Percentiles rank a stretch among this genome's conserved stretches.
Evolutionary conservation across 345 rosid species (phyloP).

Genomic region (Brassica carinata): DNA sequence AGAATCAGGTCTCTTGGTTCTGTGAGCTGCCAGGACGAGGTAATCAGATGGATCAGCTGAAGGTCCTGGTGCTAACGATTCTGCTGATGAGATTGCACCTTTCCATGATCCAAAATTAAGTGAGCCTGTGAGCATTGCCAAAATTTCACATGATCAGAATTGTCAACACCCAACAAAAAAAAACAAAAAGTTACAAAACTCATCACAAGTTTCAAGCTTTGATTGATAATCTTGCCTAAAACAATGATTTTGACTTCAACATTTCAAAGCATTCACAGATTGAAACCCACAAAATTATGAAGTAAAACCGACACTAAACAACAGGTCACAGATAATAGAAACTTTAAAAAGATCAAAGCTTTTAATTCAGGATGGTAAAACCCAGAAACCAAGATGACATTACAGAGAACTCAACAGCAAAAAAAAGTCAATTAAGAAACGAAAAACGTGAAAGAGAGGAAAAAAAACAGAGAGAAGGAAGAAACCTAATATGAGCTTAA

Average conservation of each 20-base stretch:
- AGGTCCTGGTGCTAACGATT: slow-evolving; percentile 67
- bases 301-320: neutral
- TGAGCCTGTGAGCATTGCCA: slow-evolving; percentile 33
- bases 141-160: neutral
- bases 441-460: too few relatives aligned
- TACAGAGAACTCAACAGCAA: neutral
- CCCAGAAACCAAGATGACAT: neutral
- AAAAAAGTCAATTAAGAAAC: neutral
- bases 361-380: neutral
- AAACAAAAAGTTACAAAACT: neutral
- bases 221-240: neutral
- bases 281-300: neutral
- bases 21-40: slow-evolving; percentile 69
- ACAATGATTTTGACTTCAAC: too few relatives aligned
- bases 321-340: slow-evolving; percentile 11
- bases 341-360: neutral
- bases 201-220: slow-evolving; percentile 14
- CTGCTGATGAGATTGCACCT: slow-evolving; percentile 49
- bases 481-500: slow-evolving; percentile 67
- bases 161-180: neutral
- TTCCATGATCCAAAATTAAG: slow-evolving; percentile 61
- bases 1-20: slow-evolving; percentile 95
- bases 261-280: neutral
- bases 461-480: neutral
- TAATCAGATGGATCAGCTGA: slow-evolving; percentile 40